Base-by-base conservation (phyloP, 2,329 filamentous ascomycete species). In the Paracorniculantispora psalliotae region DNA sequence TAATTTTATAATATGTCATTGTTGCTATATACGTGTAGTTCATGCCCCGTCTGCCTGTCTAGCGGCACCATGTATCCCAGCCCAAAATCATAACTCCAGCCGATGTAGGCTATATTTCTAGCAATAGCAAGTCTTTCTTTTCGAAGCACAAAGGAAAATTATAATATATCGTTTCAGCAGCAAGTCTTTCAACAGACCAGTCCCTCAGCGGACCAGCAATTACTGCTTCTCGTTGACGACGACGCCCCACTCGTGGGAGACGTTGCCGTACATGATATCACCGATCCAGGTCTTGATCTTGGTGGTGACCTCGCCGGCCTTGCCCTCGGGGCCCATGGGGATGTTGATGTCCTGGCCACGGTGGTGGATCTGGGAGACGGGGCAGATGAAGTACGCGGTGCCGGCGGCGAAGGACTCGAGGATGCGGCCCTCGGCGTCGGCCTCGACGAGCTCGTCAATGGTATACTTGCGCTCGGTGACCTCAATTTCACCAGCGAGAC, bases 381-480 rank as follows among this genome's bases (percentile, higher is more conserved):
- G 83, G 63, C 81, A 84, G 68, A 91, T 81, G 67, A 91, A 91
- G 78, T 79, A 91, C 59, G 92, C 92, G 62, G 92, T 97, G 19
- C 93, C 92, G 35, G 89, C 86, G 8, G 89, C 90, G 69, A 97
- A 97, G 1, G 90, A 83, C 76, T 97, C 92, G 10, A 96, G 72
- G 46, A 96, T 73, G 2, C 92, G 80, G 2, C 90, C 91, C 69
- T 96, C 90, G 46, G 81, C 75, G 26, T 84, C 77, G 1, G 92
- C 91, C 69, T 88, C 82, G 28, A 86, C 70, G 17, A 97, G 73
- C 73, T 96, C 92, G 30, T 81, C 77, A 70, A 97, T 96, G 23
- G 85, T 91, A 75, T 93, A 94, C 64, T 86, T 85, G 63, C 88
- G 81, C 84, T 96, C 92, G 0, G 93, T 86, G 41, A 96, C 81